phyloP scores from a whole-genome alignment of 108 stramenopile genomes.

The Cyclotella cryptica region DNA sequence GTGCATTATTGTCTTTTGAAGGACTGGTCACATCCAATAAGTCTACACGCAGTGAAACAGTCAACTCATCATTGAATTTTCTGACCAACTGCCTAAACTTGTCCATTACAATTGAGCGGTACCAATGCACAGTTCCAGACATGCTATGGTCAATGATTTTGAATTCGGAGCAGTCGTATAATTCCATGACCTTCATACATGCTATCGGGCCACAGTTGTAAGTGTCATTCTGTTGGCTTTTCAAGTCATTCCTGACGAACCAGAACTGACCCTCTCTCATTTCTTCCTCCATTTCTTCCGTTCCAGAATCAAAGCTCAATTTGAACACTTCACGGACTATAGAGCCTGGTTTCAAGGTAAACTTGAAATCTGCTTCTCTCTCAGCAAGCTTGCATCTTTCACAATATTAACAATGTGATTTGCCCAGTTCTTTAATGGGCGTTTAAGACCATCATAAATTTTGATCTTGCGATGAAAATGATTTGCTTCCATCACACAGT shows the following conservation, averaged over 20 bases:
- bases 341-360: background rate
- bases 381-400: constrained; percentile 2
- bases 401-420: constrained; percentile 5
- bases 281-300: background rate
- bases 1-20: too few species aligned
- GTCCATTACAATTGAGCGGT: too few species aligned
- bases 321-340: too few species aligned
- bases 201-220: constrained; percentile 18
- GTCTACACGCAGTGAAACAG: too few species aligned
- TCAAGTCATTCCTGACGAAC: background rate
- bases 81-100: too few species aligned
- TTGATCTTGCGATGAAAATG: background rate
- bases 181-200: constrained; percentile 14
- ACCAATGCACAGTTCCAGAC: too few species aligned
- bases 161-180: background rate
- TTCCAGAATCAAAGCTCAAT: background rate
- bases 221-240: constrained; percentile 5
- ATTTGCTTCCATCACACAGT: background rate
- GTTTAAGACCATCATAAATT: constrained; percentile 11
- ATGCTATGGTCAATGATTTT: too few species aligned
- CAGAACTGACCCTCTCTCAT: background rate
- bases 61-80: too few species aligned
- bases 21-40: too few species aligned
- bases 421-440: background rate
- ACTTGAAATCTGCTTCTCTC: background rate